A percentile compares a stretch with the other conserved stretches of the same genome.
phyloP scores from a whole-genome alignment of 1,139 yeast species.

The Chernovozyma aurita region DNA sequence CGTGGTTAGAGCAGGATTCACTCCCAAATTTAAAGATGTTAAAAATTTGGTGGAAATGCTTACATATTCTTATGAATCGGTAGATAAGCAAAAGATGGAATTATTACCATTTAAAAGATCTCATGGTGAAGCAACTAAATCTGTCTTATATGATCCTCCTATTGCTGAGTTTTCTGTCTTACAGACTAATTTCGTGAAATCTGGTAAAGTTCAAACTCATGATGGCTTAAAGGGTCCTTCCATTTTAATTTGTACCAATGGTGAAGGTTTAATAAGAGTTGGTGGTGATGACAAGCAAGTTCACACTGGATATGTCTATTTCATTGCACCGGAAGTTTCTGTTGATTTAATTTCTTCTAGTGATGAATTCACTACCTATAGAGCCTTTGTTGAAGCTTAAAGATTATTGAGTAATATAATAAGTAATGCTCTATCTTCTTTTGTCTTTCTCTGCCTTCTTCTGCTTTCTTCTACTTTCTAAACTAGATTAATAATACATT shows the following conservation, averaged over 20 bases:
- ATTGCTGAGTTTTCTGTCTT: conserved; percentile 92
- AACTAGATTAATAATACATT: too few relatives aligned
- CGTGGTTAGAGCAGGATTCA: conserved; percentile 97
- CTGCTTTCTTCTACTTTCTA: too few relatives aligned
- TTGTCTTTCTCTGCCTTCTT: too few relatives aligned
- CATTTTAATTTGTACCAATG: conserved; percentile 77
- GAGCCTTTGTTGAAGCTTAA: conserved; percentile 78
- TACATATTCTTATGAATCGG: conserved; percentile 85
- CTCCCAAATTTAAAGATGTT: conserved; percentile 97
- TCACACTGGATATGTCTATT: conserved; percentile 72
- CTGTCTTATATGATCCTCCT: conserved; percentile 86
- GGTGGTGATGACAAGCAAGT: conserved; percentile 37
- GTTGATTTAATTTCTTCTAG: conserved; percentile 55
- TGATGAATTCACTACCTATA: conserved; percentile 62
- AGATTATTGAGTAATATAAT: neutral
- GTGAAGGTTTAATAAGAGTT: conserved; percentile 57
- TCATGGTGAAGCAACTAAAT: conserved; percentile 56
- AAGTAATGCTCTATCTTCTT: too few relatives aligned
- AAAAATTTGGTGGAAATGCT: conserved; percentile 83
- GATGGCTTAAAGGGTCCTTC: conserved; percentile 81
- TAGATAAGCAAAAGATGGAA: conserved; percentile 88
- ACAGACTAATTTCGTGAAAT: conserved; percentile 55
- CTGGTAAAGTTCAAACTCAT: conserved; percentile 44
- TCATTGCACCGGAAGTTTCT: conserved; percentile 73
- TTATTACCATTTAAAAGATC: conserved; percentile 60